phyloP scores from a whole-genome alignment of 148 eudicot genomes.

The Heliamphora exappendiculata region DNA sequence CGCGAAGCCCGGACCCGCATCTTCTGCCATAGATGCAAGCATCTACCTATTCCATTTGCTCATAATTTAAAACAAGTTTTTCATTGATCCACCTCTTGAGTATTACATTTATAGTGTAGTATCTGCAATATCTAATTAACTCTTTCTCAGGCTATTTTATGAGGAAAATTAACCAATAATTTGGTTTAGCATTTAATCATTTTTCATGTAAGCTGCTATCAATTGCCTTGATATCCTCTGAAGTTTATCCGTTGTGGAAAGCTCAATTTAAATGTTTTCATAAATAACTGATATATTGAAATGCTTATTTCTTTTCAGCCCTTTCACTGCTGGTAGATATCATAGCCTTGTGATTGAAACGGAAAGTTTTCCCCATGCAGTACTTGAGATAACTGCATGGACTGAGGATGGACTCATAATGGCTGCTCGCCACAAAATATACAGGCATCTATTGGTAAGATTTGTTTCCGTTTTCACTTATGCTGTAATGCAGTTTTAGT shows the following conservation, averaged over 20 bases:
- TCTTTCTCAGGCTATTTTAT: background rate
- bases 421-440: slow-evolving; percentile 92
- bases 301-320: slow-evolving; percentile 42
- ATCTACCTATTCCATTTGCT: no score
- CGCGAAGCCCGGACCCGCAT: no score
- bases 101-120: no score
- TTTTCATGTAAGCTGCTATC: background rate
- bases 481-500: no score
- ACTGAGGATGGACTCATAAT: slow-evolving; percentile 90
- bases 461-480: slow-evolving; percentile 8
- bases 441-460: slow-evolving; percentile 68
- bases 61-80: no score
- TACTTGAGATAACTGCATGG: slow-evolving; percentile 94
- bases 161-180: background rate
- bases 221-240: background rate
- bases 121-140: no score
- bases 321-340: slow-evolving; percentile 92
- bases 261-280: background rate
- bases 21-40: no score
- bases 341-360: slow-evolving; percentile 93
- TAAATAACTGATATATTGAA: background rate
- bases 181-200: background rate
- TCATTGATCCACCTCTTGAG: no score
- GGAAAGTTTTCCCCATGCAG: slow-evolving; percentile 76
- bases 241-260: background rate